phyloP scores from a whole-genome alignment of 768 basidiomycete species.

The Suillus subalutaceus region DNA sequence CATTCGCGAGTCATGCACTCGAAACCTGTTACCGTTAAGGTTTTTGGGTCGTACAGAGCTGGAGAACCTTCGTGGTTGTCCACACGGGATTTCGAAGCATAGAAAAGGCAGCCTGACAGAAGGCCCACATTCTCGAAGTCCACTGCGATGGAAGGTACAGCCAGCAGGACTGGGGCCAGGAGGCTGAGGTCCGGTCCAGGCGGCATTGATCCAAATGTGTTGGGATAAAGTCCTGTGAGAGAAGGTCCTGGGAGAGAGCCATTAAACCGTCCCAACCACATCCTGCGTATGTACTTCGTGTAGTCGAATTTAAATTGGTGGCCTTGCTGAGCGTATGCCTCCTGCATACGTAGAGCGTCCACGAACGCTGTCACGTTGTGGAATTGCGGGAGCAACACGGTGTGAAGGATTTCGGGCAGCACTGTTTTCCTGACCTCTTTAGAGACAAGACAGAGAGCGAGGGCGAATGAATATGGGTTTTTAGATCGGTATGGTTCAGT shows the following conservation, averaged over 20 bases:
- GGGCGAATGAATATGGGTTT: background rate
- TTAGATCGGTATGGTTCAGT: background rate
- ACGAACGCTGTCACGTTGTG: background rate
- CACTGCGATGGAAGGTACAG: background rate
- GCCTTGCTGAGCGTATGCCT: background rate
- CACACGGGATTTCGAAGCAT: background rate
- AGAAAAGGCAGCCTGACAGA: background rate
- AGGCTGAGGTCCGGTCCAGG: background rate
- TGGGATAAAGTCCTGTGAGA: background rate
- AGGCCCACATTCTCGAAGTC: background rate
- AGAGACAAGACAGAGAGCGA: background rate
- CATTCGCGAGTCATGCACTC: background rate
- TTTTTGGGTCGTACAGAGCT: background rate
- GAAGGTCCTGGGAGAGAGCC: background rate
- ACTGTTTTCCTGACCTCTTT: background rate
- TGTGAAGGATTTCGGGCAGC: background rate
- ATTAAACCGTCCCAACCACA: background rate
- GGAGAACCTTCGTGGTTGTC: background rate
- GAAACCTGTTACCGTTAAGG: background rate
- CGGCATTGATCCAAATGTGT: background rate
- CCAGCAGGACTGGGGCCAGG: background rate
- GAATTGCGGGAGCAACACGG: background rate
- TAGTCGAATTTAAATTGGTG: background rate
- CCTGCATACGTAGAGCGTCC: background rate
- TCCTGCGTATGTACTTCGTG: background rate